phyloP scores from a whole-genome alignment of 164 flowering plant genomes.

The Protea cynaroides region DNA sequence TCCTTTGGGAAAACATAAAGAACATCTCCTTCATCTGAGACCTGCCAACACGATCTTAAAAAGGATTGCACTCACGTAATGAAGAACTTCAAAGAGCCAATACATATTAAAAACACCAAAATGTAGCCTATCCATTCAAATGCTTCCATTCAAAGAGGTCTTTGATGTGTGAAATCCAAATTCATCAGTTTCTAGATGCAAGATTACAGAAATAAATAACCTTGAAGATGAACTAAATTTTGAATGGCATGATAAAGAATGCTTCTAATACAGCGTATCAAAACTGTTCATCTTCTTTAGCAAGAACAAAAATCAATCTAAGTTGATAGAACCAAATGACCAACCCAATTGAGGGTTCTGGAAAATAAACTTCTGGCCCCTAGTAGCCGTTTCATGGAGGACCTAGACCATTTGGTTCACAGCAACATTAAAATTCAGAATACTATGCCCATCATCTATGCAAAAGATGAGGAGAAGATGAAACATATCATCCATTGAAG shows the following conservation, averaged over 20 bases:
- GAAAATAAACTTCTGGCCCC: not conserved
- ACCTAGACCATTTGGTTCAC: not conserved
- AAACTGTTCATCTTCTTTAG: not conserved
- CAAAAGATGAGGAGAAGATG: too few species aligned
- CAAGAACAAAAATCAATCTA: not conserved
- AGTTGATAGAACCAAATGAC: not conserved
- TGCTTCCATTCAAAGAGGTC: not conserved
- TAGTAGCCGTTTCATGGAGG: not conserved
- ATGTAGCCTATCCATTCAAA: not conserved
- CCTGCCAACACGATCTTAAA: constrained; percentile 65
- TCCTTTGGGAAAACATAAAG: constrained; percentile 91
- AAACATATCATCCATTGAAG: too few species aligned
- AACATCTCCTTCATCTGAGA: constrained; percentile 97
- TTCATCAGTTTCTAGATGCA: not conserved
- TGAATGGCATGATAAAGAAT: not conserved
- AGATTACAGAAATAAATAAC: not conserved
- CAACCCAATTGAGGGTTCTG: not conserved
- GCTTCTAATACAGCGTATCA: not conserved
- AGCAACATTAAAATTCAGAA: not conserved
- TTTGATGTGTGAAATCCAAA: not conserved
- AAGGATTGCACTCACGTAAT: constrained; percentile 34
- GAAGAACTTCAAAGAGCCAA: constrained; percentile 34
- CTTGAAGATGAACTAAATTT: too few species aligned
- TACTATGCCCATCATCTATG: too few species aligned
- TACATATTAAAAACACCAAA: not conserved